Base-by-base conservation (phyloP, 73 alveolate genomes). In the Effrenium voratum region DNA sequence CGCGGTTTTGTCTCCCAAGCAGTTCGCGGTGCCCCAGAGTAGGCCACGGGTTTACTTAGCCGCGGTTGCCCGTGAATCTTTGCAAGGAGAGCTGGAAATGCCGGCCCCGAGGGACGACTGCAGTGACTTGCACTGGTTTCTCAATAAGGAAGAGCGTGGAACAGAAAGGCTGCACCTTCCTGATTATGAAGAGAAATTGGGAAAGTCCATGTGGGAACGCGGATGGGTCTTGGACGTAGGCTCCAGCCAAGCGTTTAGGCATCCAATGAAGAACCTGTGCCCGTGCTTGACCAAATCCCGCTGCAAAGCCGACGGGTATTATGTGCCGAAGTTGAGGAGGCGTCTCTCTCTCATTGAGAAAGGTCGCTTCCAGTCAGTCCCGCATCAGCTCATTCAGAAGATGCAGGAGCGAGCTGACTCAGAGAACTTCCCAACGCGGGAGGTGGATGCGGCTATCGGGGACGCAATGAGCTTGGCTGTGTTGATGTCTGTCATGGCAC, bases 41-140 rank as follows among this genome's bases (percentile, higher is more conserved):
- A 15, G 91, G 44, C 70, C 45, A 30, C 22, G 91, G 30, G 47
- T 46, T 34, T 80, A 80, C 70, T 16, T 80, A 3, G 70, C 45
- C 46, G 91, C 91, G 2, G 24, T 80, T 32, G 84, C 84, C 50
- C 84, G 84, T 36, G 84, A 73, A 40, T 36, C 38, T 32, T 22
- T 73, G 13, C 30, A 13, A 32, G 24, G 45, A 12, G 43, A 26
- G 43, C 40, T 66, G 45, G 41, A 10, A 15, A 15, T n/a, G n/a
- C 79, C 79, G 1, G 46, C 79, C 32, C 43, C 36, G 19, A 66
- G 79, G 79, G 15, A 36, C 10, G 43, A 66, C 32, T 66, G 79
- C 79, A 15, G 43, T 1, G 40, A 66, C 32, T n/a, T 66, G 79
- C n/a, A n/a, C 41, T 41, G 32, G 15, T 66, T 66, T 41, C 79